Percentiles rank a stretch among this genome's conserved stretches.
Evolutionary conservation across 305 asterid species (phyloP).

Genomic region (Fraxinus ornus): DNA sequence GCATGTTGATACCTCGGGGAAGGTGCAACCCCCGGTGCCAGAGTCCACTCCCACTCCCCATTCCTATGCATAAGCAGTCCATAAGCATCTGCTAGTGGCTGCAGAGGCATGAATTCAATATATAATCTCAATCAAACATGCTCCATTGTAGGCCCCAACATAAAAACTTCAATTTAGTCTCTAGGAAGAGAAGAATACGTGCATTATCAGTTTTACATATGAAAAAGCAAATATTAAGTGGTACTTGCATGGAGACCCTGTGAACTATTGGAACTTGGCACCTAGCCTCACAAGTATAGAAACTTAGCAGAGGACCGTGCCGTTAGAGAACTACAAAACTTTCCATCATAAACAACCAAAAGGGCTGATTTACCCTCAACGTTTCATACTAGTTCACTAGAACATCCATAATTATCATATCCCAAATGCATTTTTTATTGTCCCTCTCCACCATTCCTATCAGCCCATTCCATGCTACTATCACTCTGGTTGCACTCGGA

Average conservation of each 20-base stretch:
- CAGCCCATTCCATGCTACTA: background rate
- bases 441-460: background rate
- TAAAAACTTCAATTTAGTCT: constrained; percentile 9
- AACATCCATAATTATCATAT: background rate
- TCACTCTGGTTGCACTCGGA: background rate
- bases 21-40: constrained; percentile 99
- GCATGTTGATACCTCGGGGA: constrained; percentile 99
- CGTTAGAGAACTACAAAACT: background rate
- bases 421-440: background rate
- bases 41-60: constrained; percentile 99
- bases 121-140: constrained; percentile 27
- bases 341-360: background rate
- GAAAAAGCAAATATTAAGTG: background rate
- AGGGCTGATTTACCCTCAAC: background rate
- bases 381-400: background rate
- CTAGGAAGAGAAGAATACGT: constrained; percentile 10
- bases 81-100: constrained; percentile 98
- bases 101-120: constrained; percentile 35
- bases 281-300: background rate
- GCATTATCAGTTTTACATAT: constrained; percentile 1
- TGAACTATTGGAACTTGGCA: background rate
- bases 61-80: constrained; percentile 98
- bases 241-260: background rate
- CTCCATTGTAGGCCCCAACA: background rate
- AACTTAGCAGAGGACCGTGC: background rate